Evolutionary conservation across 306 rosid genomes (phyloP), one percentile per base, ranked within the genome.

Genomic region (Senna siamea): DNA sequence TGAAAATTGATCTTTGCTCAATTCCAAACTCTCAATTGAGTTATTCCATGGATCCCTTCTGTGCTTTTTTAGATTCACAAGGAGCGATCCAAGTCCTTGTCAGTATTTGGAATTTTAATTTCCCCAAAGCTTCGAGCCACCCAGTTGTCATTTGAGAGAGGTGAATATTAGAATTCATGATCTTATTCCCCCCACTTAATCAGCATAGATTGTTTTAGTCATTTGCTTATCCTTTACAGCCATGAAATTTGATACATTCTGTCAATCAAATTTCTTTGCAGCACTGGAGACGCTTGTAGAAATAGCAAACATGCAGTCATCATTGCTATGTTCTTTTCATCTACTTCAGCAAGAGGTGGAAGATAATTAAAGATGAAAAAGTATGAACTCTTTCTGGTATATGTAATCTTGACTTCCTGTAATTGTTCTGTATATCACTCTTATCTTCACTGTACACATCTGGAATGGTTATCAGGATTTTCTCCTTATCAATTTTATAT

Each of bases 91-190:
- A 90, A 82, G 69, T 88, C 89, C 50, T 78, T 90, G 69, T 82
- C 91, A 14, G 86, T 79, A 63, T 94, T 91, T 77, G 97, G 95
- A 37, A 73, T 90, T 76, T 76, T 94, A 64, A 93, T 89, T 83
- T 87, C 98, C 14, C 98, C 98, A 63, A 94, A 89, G 83, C 97
- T 91, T 74, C 94, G 96, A 43, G 82, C 87, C 48, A 69, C 90
- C 60, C 98, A 91, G 75, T 85, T 88, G 72, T 89, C 98, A 73
- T 94, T 94, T 74, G 98, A 94, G 81, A 88, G 72, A 76, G 97
- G 97, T 89, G 56, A 70, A 26, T 34, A 37, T 48, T 63, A 80
- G 13, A 76, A 62, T 57, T 68, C 6, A 0, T 37, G 76, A 70
- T 64, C 51, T 80, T 64, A 47, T 52, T 10, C 52, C 38, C 63